Conservation (phyloP, 2,329 filamentous ascomycete genomes). For the Xylariaceae sp. region DNA sequence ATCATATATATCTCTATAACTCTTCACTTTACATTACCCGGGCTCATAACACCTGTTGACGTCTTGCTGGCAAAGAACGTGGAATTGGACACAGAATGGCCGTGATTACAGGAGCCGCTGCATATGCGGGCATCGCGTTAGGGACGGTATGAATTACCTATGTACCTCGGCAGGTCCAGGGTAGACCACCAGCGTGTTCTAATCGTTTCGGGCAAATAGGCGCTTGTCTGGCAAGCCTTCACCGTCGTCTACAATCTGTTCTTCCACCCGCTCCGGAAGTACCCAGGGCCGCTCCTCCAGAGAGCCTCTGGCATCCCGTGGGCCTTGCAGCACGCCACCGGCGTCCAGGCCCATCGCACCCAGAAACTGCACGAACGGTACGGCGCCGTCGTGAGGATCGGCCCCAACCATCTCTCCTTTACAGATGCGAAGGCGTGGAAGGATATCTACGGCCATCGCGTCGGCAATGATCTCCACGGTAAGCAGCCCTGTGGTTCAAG, state of each 20-base stretch:
- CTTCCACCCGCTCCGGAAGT: constrained; percentile 26
- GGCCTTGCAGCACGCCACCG: constrained; percentile 19
- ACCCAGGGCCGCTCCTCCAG: constrained; percentile 23
- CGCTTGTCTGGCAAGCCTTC: constrained; percentile 17
- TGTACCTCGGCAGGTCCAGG: not conserved
- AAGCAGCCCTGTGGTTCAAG: constrained; percentile 1
- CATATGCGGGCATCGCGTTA: constrained; percentile 14
- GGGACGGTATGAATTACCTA: constrained; percentile 15
- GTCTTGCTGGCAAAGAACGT: too few relatives aligned
- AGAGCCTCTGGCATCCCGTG: constrained; percentile 23
- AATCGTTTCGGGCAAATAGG: constrained; percentile 9
- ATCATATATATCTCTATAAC: too few relatives aligned
- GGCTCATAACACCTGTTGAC: too few relatives aligned
- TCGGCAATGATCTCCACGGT: constrained; percentile 19
- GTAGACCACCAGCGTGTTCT: constrained; percentile 1
- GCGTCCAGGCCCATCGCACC: constrained; percentile 21
- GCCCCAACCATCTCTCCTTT: constrained; percentile 29
- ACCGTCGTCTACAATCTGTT: constrained; percentile 26
- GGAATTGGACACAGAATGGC: too few relatives aligned
- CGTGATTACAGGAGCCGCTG: too few relatives aligned
- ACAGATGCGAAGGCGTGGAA: constrained; percentile 28
- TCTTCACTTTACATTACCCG: too few relatives aligned
- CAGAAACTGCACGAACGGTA: constrained; percentile 23
- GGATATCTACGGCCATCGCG: constrained; percentile 32
- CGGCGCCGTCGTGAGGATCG: constrained; percentile 19